These are phyloP conservation scores for Arctium minus DNA, from an alignment of 129 eudicot genomes.

Conservation along the genomic window DNA sequence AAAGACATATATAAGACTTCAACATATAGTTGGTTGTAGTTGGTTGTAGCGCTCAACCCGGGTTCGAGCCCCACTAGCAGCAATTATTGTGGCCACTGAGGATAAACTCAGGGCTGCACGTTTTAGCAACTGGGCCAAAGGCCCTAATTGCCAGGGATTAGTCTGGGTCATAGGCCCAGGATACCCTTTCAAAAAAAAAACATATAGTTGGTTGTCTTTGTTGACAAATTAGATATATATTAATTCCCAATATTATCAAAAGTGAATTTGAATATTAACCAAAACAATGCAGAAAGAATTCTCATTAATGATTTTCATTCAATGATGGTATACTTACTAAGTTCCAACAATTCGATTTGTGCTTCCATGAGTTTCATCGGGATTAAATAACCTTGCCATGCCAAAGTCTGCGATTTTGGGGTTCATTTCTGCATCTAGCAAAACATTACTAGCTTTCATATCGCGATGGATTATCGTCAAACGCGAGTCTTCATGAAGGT, in stretches of 20 bases:
- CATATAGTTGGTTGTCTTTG: background rate
- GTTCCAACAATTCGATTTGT: constrained; percentile 19
- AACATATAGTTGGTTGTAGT: background rate
- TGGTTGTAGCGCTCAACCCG: too few species aligned
- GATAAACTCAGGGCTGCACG: too few species aligned
- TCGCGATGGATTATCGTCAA: constrained; percentile 18
- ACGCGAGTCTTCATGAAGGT: constrained; percentile 35
- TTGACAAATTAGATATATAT: too few species aligned
- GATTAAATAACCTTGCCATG: background rate
- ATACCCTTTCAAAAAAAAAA: background rate
- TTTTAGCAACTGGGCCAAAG: too few species aligned
- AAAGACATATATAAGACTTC: background rate
- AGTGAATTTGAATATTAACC: too few species aligned
- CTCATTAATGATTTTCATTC: background rate
- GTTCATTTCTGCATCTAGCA: constrained; percentile 12
- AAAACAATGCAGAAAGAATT: background rate
- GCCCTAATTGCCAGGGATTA: too few species aligned
- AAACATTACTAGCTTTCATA: constrained; percentile 22
- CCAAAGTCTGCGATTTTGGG: constrained; percentile 18
- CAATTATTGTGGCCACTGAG: too few species aligned
- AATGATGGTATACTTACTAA: background rate
- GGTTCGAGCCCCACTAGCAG: too few species aligned
- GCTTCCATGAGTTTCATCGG: background rate
- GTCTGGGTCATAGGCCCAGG: too few species aligned
- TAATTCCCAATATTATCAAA: too few species aligned